These are phyloP conservation scores for Yamadazyma ubonensis DNA, from an alignment of 805 yeast species.

Conservation along the genomic window DNA sequence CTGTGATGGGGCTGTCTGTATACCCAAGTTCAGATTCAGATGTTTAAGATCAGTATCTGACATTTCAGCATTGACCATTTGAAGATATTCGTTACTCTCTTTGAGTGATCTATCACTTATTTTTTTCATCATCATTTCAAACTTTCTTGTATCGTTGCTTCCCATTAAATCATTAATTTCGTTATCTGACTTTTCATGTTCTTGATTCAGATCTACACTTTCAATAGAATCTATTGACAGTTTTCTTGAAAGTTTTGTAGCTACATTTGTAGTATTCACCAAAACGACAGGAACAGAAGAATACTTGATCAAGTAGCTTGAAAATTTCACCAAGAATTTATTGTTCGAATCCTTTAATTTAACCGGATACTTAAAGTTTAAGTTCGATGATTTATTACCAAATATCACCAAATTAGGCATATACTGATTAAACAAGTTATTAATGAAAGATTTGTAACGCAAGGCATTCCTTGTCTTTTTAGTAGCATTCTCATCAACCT, in stretches of 20 bases:
- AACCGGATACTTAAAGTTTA: conserved; percentile 43
- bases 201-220: not conserved
- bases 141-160: conserved; percentile 13
- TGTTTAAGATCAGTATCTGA: not conserved
- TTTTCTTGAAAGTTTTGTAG: not conserved
- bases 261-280: not conserved
- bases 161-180: not conserved
- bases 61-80: conserved; percentile 3
- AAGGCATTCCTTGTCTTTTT: conserved; percentile 3
- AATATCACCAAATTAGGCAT: conserved; percentile 38
- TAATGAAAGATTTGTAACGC: conserved; percentile 36
- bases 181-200: not conserved
- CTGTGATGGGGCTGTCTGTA: conserved; percentile 15
- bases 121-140: conserved; percentile 18
- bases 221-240: conserved; percentile 1
- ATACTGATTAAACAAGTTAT: conserved; percentile 39
- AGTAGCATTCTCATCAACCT: conserved; percentile 7
- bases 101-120: conserved; percentile 24
- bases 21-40: conserved; percentile 6
- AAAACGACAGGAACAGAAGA: conserved; percentile 39
- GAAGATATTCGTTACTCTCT: conserved; percentile 27
- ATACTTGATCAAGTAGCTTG: conserved; percentile 39
- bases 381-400: conserved; percentile 39
- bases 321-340: conserved; percentile 34
- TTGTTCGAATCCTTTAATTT: conserved; percentile 24